Conservation (phyloP, 1,284 basidiomycete genomes). For the Heterobasidion parviporum region DNA sequence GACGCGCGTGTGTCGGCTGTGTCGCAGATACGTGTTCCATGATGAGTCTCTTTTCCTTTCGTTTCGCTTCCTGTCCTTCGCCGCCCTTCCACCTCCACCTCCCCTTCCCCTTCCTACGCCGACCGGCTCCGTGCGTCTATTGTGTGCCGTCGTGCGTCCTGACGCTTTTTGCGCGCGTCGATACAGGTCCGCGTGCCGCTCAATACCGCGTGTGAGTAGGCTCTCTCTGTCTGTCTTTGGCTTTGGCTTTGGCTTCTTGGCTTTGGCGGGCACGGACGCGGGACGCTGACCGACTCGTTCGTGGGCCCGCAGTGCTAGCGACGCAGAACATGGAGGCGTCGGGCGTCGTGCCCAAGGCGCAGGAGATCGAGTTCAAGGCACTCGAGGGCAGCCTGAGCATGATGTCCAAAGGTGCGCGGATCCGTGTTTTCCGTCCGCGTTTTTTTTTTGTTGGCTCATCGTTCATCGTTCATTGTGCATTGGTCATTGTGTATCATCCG, state of each 20-base stretch:
- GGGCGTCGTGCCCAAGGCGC: constrained; percentile 50
- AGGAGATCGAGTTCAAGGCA: constrained; percentile 75
- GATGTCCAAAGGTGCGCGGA: constrained; percentile 74
- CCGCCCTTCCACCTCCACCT: too few relatives aligned
- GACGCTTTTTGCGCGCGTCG: constrained; percentile 13
- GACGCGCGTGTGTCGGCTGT: constrained; percentile 44
- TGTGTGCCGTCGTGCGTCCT: not conserved
- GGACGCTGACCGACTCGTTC: not conserved
- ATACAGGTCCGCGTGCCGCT: constrained; percentile 83
- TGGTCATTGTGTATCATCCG: not conserved
- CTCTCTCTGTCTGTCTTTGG: not conserved
- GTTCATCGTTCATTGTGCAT: not conserved
- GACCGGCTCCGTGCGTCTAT: too few relatives aligned
- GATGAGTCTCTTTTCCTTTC: constrained; percentile 4
- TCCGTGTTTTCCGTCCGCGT: not conserved
- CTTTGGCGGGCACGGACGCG: too few relatives aligned
- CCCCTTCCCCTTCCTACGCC: too few relatives aligned
- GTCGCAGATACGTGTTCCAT: constrained; percentile 11
- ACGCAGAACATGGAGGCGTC: constrained; percentile 85
- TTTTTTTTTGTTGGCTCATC: not conserved
- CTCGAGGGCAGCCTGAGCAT: constrained; percentile 78
- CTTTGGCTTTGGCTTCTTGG: not conserved
- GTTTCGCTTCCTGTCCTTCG: not conserved
- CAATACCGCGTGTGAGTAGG: constrained; percentile 72
- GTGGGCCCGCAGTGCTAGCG: constrained; percentile 51